These are phyloP conservation scores for Onygenales sp. DNA, from an alignment of 2,329 filamentous ascomycete species.

Conservation along the genomic window DNA sequence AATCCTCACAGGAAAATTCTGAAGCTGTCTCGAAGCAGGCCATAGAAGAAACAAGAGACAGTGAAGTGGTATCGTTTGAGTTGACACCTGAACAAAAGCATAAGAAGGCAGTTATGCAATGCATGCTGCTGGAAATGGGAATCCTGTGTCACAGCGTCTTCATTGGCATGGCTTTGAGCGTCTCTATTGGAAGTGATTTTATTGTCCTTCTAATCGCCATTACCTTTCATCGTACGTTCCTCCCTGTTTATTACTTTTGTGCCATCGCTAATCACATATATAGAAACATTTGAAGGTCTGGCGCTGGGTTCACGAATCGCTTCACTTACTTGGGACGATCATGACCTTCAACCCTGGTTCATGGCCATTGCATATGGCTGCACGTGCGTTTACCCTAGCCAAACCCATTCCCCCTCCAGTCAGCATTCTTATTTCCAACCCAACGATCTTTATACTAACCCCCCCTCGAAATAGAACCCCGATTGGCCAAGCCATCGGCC, in stretches of 20 bases:
- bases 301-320: slow-evolving; percentile 26
- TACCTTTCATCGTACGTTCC: slow-evolving; percentile 26
- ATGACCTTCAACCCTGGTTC: slow-evolving; percentile 45
- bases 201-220: slow-evolving; percentile 26
- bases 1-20: slow-evolving; percentile 10
- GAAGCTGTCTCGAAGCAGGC: not conserved
- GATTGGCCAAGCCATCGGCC: slow-evolving; percentile 66
- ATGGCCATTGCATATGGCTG: slow-evolving; percentile 70
- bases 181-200: slow-evolving; percentile 25
- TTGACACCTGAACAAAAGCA: slow-evolving; percentile 32
- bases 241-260: not conserved
- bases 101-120: slow-evolving; percentile 61
- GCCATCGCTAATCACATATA: slow-evolving; percentile 1
- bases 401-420: not conserved
- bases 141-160: slow-evolving; percentile 67
- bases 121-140: slow-evolving; percentile 64
- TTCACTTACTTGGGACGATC: slow-evolving; percentile 20
- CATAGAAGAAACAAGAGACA: not conserved
- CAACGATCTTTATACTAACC: slow-evolving; percentile 1
- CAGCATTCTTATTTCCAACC: not conserved
- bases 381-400: slow-evolving; percentile 18
- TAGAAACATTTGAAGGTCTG: slow-evolving; percentile 28
- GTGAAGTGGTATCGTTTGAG: not conserved
- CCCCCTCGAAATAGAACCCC: slow-evolving; percentile 48
- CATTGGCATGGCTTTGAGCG: slow-evolving; percentile 28